These are phyloP conservation scores for Trichoderma pleuroti DNA, from an alignment of 2,329 filamentous ascomycete genomes.

Conservation along the genomic window DNA sequence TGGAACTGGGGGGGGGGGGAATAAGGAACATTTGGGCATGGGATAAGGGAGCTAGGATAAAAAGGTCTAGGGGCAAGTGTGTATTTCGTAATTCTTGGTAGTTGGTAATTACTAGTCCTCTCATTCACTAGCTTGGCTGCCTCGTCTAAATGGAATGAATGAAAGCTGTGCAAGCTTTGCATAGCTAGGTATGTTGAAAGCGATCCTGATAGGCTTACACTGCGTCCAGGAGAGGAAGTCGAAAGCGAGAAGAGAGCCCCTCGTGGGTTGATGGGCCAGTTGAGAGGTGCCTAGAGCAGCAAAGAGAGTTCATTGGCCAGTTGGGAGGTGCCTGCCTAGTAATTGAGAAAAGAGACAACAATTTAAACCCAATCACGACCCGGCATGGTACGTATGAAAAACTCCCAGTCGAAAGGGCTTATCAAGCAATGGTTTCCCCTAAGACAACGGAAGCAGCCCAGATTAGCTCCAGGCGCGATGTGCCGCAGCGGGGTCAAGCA, in stretches of 20 bases:
- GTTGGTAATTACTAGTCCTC: neutral
- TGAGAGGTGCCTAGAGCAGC: too few relatives aligned
- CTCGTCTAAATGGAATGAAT: neutral
- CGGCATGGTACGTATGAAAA: neutral
- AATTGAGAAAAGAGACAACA: slow-evolving; percentile 3
- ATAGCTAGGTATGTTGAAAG: neutral
- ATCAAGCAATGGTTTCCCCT: neutral
- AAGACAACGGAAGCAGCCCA: slow-evolving; percentile 1
- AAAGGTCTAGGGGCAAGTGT: neutral
- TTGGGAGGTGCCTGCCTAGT: too few relatives aligned
- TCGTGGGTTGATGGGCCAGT: too few relatives aligned
- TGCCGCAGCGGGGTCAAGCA: too few relatives aligned
- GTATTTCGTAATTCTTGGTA: neutral
- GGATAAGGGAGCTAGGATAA: neutral
- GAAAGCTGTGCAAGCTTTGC: neutral
- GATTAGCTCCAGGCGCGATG: too few relatives aligned
- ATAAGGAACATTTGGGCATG: neutral
- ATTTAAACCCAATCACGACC: neutral
- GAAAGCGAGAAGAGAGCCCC: neutral
- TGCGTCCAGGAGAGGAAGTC: neutral
- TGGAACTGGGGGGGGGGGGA: neutral
- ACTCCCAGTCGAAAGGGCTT: neutral
- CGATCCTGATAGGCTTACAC: neutral
- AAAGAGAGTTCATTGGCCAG: too few relatives aligned
- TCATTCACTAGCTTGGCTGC: neutral